A percentile compares a stretch with the other conserved stretches of the same genome.
Evolutionary conservation across 108 stramenopile species (phyloP).

Genomic region (Discostella stelligeroides): DNA sequence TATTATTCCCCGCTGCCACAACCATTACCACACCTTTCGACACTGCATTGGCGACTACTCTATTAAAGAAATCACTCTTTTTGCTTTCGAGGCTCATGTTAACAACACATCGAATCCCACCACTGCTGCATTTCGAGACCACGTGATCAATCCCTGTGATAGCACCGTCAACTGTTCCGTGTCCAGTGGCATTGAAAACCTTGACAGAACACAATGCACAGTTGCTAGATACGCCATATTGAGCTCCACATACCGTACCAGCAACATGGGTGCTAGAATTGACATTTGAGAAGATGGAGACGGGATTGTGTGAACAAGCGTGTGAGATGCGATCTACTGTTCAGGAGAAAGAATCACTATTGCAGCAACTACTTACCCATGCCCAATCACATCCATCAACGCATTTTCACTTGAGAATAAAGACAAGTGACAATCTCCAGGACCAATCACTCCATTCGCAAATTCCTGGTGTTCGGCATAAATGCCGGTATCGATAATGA

Average conservation of each 20-base stretch:
- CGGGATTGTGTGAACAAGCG: background rate
- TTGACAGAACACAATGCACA: background rate
- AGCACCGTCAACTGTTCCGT: background rate
- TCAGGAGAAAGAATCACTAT: background rate
- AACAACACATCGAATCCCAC: background rate
- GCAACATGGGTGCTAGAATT: background rate
- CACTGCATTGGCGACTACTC: background rate
- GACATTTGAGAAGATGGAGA: background rate
- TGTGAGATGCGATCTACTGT: background rate
- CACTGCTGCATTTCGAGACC: background rate
- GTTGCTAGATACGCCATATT: background rate
- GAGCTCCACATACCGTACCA: background rate
- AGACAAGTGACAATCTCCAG: background rate
- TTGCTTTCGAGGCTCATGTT: conserved; percentile 3
- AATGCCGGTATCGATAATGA: background rate
- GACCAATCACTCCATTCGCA: background rate
- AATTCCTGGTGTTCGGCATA: background rate
- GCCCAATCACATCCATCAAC: background rate
- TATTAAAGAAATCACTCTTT: background rate
- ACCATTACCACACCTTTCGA: background rate
- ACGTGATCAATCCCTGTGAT: background rate
- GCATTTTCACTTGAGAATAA: background rate
- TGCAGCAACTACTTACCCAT: background rate
- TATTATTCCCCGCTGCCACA: background rate
- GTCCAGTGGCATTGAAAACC: background rate